phyloP scores from a whole-genome alignment of 1,284 basidiomycete species.

The Cryptococcus sp. region DNA sequence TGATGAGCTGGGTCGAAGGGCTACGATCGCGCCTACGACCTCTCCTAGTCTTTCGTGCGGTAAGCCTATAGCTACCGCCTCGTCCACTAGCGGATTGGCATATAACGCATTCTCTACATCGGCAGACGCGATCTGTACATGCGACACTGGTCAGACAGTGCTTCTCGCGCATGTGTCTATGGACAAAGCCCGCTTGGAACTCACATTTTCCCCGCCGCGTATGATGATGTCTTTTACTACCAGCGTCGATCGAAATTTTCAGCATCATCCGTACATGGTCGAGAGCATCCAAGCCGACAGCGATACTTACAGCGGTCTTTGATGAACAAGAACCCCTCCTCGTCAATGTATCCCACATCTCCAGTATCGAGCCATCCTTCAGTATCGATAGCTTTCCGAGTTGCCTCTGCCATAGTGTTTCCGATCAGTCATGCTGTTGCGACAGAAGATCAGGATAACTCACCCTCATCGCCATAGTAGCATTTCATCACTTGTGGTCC shows the following conservation, averaged over 20 bases:
- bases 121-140: slow-evolving; percentile 32
- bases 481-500: slow-evolving; percentile 48
- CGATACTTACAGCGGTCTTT: slow-evolving; percentile 37
- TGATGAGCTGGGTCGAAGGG: slow-evolving; percentile 17
- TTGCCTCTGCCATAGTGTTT: slow-evolving; percentile 28
- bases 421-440: background rate
- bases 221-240: slow-evolving; percentile 49
- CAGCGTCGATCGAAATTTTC: background rate
- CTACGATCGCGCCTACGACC: slow-evolving; percentile 38
- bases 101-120: slow-evolving; percentile 48
- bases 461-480: slow-evolving; percentile 43
- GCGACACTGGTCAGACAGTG: too few relatives aligned
- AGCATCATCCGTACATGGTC: background rate
- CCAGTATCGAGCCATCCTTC: slow-evolving; percentile 51
- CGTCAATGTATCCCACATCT: slow-evolving; percentile 42
- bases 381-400: slow-evolving; percentile 28
- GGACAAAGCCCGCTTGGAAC: slow-evolving; percentile 6
- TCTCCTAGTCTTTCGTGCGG: slow-evolving; percentile 42
- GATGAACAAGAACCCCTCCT: slow-evolving; percentile 43
- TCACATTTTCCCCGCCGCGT: slow-evolving; percentile 48
- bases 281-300: background rate
- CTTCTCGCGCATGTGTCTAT: background rate
- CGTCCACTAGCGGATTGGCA: slow-evolving; percentile 32
- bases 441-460: slow-evolving; percentile 4
- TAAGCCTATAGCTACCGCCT: slow-evolving; percentile 41